Evolutionary conservation across 108 stramenopile genomes (phyloP).

Genomic region (Cyclotella atomus): DNA sequence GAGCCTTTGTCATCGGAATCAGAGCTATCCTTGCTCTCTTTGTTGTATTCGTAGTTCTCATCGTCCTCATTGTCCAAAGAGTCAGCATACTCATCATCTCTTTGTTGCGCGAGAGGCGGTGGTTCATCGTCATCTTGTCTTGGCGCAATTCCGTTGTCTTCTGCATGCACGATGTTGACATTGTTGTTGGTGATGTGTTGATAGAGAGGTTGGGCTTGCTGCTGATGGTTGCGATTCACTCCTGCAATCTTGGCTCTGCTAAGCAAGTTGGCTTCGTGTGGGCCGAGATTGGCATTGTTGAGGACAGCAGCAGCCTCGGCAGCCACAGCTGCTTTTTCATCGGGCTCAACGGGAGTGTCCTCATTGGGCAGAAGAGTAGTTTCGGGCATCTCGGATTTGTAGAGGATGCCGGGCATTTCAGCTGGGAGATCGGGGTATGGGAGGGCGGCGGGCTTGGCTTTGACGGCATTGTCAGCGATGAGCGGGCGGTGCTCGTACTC

Average conservation of each 20-base stretch:
- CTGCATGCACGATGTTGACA: neutral
- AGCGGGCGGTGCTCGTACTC: neutral
- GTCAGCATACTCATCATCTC: neutral
- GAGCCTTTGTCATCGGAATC: neutral
- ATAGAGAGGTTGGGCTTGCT: neutral
- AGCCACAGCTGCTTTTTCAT: neutral
- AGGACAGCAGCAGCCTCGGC: neutral
- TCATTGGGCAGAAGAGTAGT: neutral
- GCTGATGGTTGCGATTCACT: neutral
- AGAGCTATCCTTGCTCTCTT: neutral
- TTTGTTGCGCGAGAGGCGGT: too few relatives aligned
- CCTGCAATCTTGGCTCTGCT: neutral
- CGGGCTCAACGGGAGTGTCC: neutral
- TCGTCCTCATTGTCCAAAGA: neutral
- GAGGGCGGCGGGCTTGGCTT: neutral
- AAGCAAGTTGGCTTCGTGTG: neutral
- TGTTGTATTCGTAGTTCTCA: neutral
- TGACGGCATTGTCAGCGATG: slow-evolving; percentile 8
- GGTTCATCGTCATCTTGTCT: neutral
- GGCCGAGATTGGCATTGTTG: slow-evolving; percentile 1
- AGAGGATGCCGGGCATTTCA: neutral
- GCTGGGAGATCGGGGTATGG: slow-evolving; percentile 1
- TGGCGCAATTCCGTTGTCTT: neutral
- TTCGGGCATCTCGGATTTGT: neutral
- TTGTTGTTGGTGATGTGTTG: neutral